Conservation (phyloP, 1,139 yeast genomes). For the Wickerhamiella infanticola region DNA sequence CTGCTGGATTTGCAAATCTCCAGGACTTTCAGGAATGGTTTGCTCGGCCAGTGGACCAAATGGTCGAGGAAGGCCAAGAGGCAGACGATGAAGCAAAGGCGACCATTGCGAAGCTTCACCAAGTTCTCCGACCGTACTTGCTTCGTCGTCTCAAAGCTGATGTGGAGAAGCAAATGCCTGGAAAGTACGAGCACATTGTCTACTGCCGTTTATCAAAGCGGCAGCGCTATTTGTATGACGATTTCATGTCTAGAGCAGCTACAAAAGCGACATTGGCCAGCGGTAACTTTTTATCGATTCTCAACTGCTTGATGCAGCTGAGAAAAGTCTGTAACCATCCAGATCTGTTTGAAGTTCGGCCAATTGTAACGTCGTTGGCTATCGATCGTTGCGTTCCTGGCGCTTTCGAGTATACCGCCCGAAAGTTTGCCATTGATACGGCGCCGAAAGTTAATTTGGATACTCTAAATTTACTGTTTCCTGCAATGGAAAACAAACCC, state of each 20-base stretch:
- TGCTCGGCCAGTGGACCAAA: constrained; percentile 86
- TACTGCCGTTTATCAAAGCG: constrained; percentile 86
- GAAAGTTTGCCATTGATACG: neutral
- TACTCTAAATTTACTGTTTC: constrained; percentile 47
- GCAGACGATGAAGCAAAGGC: constrained; percentile 56
- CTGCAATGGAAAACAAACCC: constrained; percentile 28
- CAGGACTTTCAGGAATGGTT: constrained; percentile 98
- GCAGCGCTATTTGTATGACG: constrained; percentile 85
- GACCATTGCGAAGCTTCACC: constrained; percentile 82
- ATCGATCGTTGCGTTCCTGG: constrained; percentile 48
- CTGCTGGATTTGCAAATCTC: constrained; percentile 90
- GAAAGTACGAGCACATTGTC: constrained; percentile 85
- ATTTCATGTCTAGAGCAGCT: constrained; percentile 93
- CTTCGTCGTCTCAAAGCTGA: constrained; percentile 86
- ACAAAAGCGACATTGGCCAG: constrained; percentile 88
- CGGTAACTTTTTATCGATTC: constrained; percentile 87
- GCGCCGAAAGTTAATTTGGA: constrained; percentile 31
- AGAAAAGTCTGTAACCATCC: constrained; percentile 98
- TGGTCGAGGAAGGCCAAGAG: constrained; percentile 62
- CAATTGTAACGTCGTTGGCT: constrained; percentile 80
- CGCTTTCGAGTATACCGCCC: neutral
- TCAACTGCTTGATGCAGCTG: constrained; percentile 94
- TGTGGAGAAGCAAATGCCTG: constrained; percentile 99
- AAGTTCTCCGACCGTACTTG: constrained; percentile 82
- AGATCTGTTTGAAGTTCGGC: constrained; percentile 89